Conservation (phyloP, 441 rosid genomes). For the Codiaeum variegatum region DNA sequence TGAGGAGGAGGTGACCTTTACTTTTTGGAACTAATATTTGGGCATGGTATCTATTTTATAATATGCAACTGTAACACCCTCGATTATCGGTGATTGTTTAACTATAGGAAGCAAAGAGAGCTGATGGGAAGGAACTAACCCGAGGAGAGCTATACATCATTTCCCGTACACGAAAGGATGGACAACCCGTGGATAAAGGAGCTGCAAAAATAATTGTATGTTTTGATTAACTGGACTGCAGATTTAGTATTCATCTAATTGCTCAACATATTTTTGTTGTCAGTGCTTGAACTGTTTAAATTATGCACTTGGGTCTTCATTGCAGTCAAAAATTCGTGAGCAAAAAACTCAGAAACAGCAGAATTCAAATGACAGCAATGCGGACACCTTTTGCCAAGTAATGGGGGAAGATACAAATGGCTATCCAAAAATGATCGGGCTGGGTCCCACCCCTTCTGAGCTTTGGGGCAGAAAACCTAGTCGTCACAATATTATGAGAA, state of each 20-base stretch:
- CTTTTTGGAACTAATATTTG: constrained; percentile 15
- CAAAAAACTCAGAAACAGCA: constrained; percentile 22
- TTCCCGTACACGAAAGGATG: constrained; percentile 44
- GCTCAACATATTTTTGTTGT: neutral
- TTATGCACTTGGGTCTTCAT: neutral
- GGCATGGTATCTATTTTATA: neutral
- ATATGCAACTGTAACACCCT: neutral
- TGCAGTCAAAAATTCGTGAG: constrained; percentile 31
- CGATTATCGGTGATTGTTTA: constrained; percentile 11
- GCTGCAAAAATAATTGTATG: constrained; percentile 37
- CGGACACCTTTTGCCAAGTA: constrained; percentile 33
- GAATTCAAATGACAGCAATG: constrained; percentile 20
- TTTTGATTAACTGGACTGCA: neutral
- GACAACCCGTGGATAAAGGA: constrained; percentile 32
- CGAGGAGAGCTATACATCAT: constrained; percentile 37
- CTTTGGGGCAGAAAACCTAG: constrained; percentile 27
- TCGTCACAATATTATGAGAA: constrained; percentile 17
- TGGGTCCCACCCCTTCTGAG: constrained; percentile 26
- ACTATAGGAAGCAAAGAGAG: constrained; percentile 30
- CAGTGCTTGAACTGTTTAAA: neutral
- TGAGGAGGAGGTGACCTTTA: constrained; percentile 37
- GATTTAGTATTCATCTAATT: neutral
- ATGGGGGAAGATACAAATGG: constrained; percentile 30
- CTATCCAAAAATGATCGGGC: constrained; percentile 23
- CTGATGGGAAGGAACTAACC: constrained; percentile 37